Evolutionary conservation across 2,329 filamentous ascomycete genomes (phyloP).

Genomic region (Microcyclospora pomicola): DNA sequence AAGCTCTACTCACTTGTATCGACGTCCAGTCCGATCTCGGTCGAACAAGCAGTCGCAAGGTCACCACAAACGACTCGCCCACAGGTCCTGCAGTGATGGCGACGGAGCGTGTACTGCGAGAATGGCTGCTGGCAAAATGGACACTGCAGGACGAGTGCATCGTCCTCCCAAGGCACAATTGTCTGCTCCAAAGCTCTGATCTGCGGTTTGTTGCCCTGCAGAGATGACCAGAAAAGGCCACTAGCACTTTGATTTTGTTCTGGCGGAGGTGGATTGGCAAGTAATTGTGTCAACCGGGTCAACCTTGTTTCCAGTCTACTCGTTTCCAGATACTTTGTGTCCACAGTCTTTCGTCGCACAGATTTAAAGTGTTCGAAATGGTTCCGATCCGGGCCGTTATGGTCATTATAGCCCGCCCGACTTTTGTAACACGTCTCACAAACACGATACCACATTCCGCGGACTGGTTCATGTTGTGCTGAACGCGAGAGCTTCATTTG

Average conservation of each 20-base stretch:
- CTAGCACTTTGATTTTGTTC: slow-evolving; percentile 42
- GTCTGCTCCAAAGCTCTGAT: slow-evolving; percentile 72
- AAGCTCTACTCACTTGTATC: slow-evolving; percentile 39
- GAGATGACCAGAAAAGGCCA: slow-evolving; percentile 44
- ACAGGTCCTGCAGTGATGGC: slow-evolving; percentile 90
- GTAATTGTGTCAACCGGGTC: slow-evolving; percentile 72
- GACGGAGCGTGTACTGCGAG: slow-evolving; percentile 76
- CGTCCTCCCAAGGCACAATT: slow-evolving; percentile 90
- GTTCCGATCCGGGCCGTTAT: slow-evolving; percentile 48
- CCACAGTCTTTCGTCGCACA: slow-evolving; percentile 62
- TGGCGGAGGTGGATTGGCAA: slow-evolving; percentile 56
- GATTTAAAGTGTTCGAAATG: slow-evolving; percentile 57
- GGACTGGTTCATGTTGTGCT: slow-evolving; percentile 75
- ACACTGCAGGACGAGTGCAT: slow-evolving; percentile 63
- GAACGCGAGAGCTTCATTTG: slow-evolving; percentile 94
- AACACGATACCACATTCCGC: slow-evolving; percentile 85
- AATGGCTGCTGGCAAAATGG: slow-evolving; percentile 97
- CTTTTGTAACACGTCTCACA: slow-evolving; percentile 99
- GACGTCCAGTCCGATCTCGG: slow-evolving; percentile 68
- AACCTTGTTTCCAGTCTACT: slow-evolving; percentile 82
- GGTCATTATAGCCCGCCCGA: slow-evolving; percentile 82
- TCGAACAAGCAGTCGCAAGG: slow-evolving; percentile 68
- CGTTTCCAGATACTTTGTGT: slow-evolving; percentile 75
- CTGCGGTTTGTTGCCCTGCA: slow-evolving; percentile 51
- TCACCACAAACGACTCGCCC: slow-evolving; percentile 89